Conservation (phyloP, 768 basidiomycete genomes). For the Serendipita indica region DNA sequence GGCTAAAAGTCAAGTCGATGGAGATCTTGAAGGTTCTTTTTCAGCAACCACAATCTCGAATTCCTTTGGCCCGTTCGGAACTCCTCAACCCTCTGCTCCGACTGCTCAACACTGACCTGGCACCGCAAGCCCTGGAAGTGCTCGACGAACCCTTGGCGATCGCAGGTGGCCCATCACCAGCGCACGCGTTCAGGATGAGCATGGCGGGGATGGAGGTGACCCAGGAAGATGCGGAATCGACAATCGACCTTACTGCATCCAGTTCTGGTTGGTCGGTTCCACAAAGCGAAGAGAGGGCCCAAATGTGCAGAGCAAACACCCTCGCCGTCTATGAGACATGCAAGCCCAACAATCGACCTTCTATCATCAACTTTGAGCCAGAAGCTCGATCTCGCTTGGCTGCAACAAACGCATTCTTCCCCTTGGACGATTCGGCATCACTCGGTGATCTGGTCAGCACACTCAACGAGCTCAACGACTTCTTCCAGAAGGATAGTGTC, state of each 20-base stretch:
- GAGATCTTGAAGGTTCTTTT: conserved; percentile 81
- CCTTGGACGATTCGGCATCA: conserved; percentile 25
- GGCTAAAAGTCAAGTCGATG: conserved; percentile 71
- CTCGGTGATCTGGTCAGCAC: conserved; percentile 47
- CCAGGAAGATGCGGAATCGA: conserved; percentile 35
- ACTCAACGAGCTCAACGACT: conserved; percentile 24
- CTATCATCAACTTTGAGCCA: conserved; percentile 58
- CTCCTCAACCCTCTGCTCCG: conserved; percentile 82
- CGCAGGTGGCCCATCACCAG: conserved; percentile 46
- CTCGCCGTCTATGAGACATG: conserved; percentile 78
- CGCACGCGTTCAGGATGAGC: conserved; percentile 85
- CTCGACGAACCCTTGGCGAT: conserved; percentile 79
- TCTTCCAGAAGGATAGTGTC: conserved; percentile 24
- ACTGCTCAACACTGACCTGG: conserved; percentile 74
- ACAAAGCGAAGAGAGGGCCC: conserved; percentile 43
- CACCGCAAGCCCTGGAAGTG: conserved; percentile 79
- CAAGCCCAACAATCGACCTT: conserved; percentile 37
- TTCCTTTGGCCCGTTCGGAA: conserved; percentile 63
- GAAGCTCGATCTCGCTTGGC: conserved; percentile 25
- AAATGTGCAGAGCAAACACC: conserved; percentile 59
- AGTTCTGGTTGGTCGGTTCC: conserved; percentile 82
- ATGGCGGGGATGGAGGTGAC: conserved; percentile 44
- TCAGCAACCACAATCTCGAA: conserved; percentile 67
- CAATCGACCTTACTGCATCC: conserved; percentile 62
- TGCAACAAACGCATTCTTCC: conserved; percentile 30